Base-by-base conservation (phyloP, 371 early-diverging fungal genomes). In the Mortierella sp. region DNA sequence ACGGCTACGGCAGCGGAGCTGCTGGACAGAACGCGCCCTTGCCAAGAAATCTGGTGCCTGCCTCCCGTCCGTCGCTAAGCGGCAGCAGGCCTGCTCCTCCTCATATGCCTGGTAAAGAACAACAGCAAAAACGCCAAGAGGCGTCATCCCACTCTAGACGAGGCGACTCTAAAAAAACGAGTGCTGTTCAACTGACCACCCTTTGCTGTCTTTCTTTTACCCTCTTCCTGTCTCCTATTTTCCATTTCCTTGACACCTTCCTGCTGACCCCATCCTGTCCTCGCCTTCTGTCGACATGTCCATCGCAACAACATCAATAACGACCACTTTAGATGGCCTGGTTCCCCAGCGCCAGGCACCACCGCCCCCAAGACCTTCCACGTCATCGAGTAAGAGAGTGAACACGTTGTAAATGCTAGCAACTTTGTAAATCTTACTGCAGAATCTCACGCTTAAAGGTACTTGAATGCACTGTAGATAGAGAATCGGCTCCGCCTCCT, bases 301-400 rank as follows among this genome's bases (percentile, higher is more conserved):
- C 32, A 52, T 34, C 46, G 30, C 14, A 17, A 14, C 44, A 44
- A 44, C 44, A 44, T n/a, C 54, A 31, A 28, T 39, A 28, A 32
- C 47, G 46, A 17, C n/a, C 30, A 24, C 42, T 27, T 30, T 28
- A 46, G 68, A 75, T 26, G 64, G 64, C 28, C 68, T 68, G 19
- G 68, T 68, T 28, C 75, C 68, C 31, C 63, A 63, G 48, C 75
- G 75, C 19, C 75, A 75, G 49, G 75, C 75, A 1, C 75, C 75
- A 39, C 75, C 75, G 6, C 75, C 75, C 17, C 75, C 75, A 37
- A 63, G 64, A 42, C 64, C 64, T 14, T 67, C 75, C 9, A 60
- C 60, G 21, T 64, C 72, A 1, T 65, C 60, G 23, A 63, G 70
- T 70, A 64, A 57, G 64, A 32, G 8, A 26, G n/a, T 24, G 17